Conservation (phyloP, 2,329 filamentous ascomycete species). For the Aspergillus pseudoterreus region DNA sequence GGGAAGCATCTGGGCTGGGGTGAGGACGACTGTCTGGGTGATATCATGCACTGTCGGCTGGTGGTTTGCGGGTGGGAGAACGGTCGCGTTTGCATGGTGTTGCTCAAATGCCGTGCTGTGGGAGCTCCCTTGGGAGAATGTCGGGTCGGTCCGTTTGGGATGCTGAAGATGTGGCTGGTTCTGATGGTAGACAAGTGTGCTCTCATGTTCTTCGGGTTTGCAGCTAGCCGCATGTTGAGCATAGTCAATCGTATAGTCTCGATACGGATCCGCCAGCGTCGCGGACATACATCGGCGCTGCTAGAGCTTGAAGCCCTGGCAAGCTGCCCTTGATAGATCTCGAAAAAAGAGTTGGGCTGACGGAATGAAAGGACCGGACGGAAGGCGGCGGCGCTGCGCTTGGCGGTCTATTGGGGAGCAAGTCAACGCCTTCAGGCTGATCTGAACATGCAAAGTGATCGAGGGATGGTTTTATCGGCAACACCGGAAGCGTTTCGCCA, state of each 20-base stretch:
- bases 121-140: conserved; percentile 30
- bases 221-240: conserved; percentile 61
- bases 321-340: conserved; percentile 37
- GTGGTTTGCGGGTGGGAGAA: conserved; percentile 28
- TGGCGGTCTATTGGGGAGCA: not conserved
- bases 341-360: conserved; percentile 2
- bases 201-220: conserved; percentile 62
- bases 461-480: not conserved
- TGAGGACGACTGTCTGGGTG: conserved; percentile 29
- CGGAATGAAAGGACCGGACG: conserved; percentile 1
- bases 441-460: not conserved
- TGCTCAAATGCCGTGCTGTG: conserved; percentile 36
- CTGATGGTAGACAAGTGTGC: conserved; percentile 61
- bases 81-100: conserved; percentile 36
- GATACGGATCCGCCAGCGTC: conserved; percentile 72
- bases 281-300: conserved; percentile 67
- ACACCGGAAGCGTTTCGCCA: not conserved
- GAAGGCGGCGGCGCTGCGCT: not conserved
- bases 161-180: conserved; percentile 37
- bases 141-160: conserved; percentile 29
- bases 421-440: not conserved
- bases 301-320: conserved; percentile 71
- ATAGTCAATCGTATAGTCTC: conserved; percentile 74
- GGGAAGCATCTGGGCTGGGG: conserved; percentile 31
- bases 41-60: conserved; percentile 30